phyloP scores from a whole-genome alignment of 1,139 yeast species.

The Pichia sp. region DNA sequence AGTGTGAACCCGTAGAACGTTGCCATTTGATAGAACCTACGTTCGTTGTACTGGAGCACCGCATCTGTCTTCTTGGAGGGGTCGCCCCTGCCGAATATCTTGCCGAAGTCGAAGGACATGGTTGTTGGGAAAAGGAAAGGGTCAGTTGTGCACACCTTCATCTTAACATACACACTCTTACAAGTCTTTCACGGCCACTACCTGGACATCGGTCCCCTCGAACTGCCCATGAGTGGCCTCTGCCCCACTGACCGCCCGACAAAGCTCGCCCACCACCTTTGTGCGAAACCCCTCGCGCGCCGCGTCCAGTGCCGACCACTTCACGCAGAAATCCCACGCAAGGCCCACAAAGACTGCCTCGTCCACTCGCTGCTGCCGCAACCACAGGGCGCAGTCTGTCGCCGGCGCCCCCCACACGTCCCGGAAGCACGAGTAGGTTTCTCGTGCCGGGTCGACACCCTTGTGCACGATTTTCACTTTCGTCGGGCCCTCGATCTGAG shows the following conservation, averaged over 20 bases:
- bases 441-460: conserved; percentile 66
- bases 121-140: no score
- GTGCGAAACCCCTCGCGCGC: conserved; percentile 45
- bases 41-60: conserved; percentile 34
- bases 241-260: not conserved
- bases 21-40: conserved; percentile 68
- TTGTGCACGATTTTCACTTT: conserved; percentile 49
- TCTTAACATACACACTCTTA: not conserved
- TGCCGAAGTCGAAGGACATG: conserved; percentile 24
- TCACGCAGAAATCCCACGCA: conserved; percentile 83
- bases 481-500: conserved; percentile 27
- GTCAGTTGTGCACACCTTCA: not conserved
- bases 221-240: not conserved
- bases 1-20: conserved; percentile 68
- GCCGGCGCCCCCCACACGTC: conserved; percentile 71
- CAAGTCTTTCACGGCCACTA: not conserved
- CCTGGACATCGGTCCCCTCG: not conserved
- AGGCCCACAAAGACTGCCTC: conserved; percentile 73
- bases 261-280: not conserved
- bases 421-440: conserved; percentile 82
- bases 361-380: conserved; percentile 41
- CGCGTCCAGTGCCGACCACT: conserved; percentile 67
- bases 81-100: conserved; percentile 24
- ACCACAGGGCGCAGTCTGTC: conserved; percentile 53
- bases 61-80: conserved; percentile 25